Evolutionary conservation across 768 basidiomycete species (phyloP), one percentile per base, ranked within the genome.

Genomic region (Hericium alpestre): DNA sequence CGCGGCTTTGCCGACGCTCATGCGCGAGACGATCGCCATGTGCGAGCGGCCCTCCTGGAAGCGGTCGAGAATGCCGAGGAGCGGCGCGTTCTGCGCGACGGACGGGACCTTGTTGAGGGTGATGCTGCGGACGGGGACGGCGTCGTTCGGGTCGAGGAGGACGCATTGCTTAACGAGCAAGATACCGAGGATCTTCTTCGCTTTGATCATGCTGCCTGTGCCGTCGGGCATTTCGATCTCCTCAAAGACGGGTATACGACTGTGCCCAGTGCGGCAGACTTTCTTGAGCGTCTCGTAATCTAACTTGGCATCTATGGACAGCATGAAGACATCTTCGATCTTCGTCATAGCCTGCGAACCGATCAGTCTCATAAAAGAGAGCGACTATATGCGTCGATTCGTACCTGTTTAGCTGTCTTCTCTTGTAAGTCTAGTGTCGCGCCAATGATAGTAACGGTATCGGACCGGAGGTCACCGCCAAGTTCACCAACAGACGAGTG

Each of bases 21-120:
- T 66, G 40, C 70, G 66, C 32, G 68, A 68, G 23, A 93, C 90
- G 62, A 94, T 87, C 20, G 92, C 92, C 81, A 95, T 93, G 67
- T 95, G 92, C 43, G 87, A 90, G 32, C 90, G 78, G 4, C 90
- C 92, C 65, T 92, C 90, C 68, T 93, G 91, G 69, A 94, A 94
- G 59, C 77, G 86, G 68, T 93, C 91, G 37, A 94, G 76, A 59
- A 93, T 89, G 23, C 87, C 83, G 13, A 93, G 78, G 0, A 95
- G 74, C 22, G 91, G 80, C 69, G 92, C 89, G 63, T 94, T 91
- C 47, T 84, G 86, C 2, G 91, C 88, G 3, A 94, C 88, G 54
- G 87, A 88, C 0, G 86, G 87, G 6, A 93, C 87, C 65, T 85
- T 89, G 71, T 93, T 92, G 49, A 95, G 73, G 0, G 89, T 90